phyloP scores from a whole-genome alignment of 305 asterid species.

The Plantago lanceolata region DNA sequence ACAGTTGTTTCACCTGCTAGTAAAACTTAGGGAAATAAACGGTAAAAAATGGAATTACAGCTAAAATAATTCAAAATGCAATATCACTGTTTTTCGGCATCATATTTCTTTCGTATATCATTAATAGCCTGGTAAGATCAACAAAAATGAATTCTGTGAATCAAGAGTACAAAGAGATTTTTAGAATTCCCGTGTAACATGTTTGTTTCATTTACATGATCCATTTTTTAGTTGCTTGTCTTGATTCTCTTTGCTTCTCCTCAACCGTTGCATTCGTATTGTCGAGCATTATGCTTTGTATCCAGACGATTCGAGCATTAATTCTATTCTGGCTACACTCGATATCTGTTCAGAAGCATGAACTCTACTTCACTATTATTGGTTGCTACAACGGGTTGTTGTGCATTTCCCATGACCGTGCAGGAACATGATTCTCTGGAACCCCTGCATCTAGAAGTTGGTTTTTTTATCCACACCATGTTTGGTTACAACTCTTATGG shows the following conservation, averaged over 20 bases:
- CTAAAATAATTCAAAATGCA: no score
- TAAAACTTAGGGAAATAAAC: no score
- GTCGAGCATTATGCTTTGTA: constrained; percentile 35
- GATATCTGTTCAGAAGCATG: constrained; percentile 34
- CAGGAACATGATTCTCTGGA: constrained; percentile 42
- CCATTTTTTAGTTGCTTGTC: no score
- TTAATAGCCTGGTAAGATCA: constrained; percentile 69
- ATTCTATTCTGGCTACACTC: background rate
- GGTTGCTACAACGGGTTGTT: constrained; percentile 50
- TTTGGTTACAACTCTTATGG: constrained; percentile 34
- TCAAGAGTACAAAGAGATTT: constrained; percentile 23
- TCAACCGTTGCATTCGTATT: constrained; percentile 29
- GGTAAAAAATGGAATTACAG: no score
- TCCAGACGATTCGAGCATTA: constrained; percentile 20
- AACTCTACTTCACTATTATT: constrained; percentile 41
- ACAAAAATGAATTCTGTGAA: constrained; percentile 27
- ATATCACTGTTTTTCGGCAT: constrained; percentile 84
- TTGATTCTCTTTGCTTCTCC: constrained; percentile 29
- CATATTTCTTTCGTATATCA: constrained; percentile 79
- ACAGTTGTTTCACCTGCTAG: no score
- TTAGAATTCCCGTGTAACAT: no score
- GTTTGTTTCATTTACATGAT: no score
- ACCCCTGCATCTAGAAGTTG: constrained; percentile 38
- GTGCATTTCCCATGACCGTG: constrained; percentile 49
- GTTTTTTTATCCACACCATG: constrained; percentile 39